Percentiles rank a stretch among this genome's conserved stretches.
Conservation (phyloP, 2,329 filamentous ascomycete species). For the Sarocladium brachiariae region DNA sequence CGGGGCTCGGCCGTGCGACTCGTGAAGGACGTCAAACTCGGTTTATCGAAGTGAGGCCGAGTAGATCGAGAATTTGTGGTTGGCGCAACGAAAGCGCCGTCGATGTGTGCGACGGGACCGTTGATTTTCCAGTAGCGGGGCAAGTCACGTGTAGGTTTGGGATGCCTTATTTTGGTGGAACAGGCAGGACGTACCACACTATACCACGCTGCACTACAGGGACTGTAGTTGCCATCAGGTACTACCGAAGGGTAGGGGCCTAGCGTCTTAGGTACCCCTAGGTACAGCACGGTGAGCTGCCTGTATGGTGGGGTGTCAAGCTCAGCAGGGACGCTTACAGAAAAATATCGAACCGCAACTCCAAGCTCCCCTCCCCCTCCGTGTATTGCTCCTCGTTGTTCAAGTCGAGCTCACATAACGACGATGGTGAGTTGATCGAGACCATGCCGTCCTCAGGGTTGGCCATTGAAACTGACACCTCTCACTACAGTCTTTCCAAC, state of each 20-base stretch:
- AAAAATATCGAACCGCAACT: constrained; percentile 4
- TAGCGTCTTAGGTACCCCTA: no score
- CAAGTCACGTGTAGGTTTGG: constrained; percentile 31
- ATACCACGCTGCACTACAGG: no score
- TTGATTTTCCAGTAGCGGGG: constrained; percentile 32
- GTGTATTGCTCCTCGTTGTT: not conserved
- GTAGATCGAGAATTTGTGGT: constrained; percentile 29
- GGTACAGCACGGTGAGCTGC: not conserved
- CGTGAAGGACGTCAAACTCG: not conserved
- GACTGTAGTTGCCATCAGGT: no score
- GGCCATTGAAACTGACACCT: not conserved
- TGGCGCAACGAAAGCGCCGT: constrained; percentile 22
- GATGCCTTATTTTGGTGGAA: no score
- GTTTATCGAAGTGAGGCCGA: not conserved
- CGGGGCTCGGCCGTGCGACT: constrained; percentile 1
- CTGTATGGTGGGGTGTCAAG: constrained; percentile 16
- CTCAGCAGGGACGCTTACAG: not conserved
- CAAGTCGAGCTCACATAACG: not conserved
- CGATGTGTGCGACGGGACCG: constrained; percentile 35
- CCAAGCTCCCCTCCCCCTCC: not conserved
- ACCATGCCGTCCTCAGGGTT: not conserved
- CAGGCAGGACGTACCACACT: no score
- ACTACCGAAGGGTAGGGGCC: no score
- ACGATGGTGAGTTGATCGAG: constrained; percentile 10
- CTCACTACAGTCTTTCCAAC: constrained; percentile 58